These are phyloP conservation scores for Sugiyamaella lignohabitans DNA, from an alignment of 805 yeast genomes.

Conservation along the genomic window DNA sequence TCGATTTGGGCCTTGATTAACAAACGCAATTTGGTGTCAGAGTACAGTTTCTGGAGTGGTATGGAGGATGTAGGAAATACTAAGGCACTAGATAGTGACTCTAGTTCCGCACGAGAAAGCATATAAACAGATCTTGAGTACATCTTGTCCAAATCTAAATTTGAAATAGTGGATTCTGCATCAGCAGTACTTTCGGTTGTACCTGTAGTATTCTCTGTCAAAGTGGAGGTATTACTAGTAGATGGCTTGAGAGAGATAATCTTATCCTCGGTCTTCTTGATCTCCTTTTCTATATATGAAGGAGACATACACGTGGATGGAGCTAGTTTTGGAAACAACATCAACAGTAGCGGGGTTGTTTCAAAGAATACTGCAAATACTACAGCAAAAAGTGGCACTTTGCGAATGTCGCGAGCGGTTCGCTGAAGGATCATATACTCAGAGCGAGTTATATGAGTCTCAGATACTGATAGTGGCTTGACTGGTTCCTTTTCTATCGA, in stretches of 20 bases:
- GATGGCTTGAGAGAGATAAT: constrained; percentile 3
- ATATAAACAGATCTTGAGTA: constrained; percentile 16
- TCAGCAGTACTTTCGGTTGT: too few relatives aligned
- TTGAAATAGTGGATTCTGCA: too few relatives aligned
- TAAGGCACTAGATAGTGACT: constrained; percentile 11
- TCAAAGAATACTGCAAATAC: constrained; percentile 52
- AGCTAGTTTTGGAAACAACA: constrained; percentile 47
- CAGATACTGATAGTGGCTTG: neutral
- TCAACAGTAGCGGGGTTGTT: constrained; percentile 47
- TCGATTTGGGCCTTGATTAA: constrained; percentile 38
- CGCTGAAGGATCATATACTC: constrained; percentile 48
- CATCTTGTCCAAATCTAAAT: too few relatives aligned
- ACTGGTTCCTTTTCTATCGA: neutral
- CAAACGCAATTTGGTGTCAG: constrained; percentile 35
- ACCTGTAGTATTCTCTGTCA: too few relatives aligned
- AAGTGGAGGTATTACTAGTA: neutral
- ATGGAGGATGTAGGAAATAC: constrained; percentile 17
- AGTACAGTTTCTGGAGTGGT: constrained; percentile 28
- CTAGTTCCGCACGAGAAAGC: constrained; percentile 15
- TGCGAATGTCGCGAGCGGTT: constrained; percentile 43
- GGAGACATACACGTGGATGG: constrained; percentile 61
- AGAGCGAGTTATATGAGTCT: constrained; percentile 33
- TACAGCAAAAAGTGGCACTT: constrained; percentile 54
- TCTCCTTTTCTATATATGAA: constrained; percentile 24
- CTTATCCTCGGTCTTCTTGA: constrained; percentile 3